Evolutionary conservation across 2,329 filamentous ascomycete genomes (phyloP).

Genomic region (Harringtonia aguacate): DNA sequence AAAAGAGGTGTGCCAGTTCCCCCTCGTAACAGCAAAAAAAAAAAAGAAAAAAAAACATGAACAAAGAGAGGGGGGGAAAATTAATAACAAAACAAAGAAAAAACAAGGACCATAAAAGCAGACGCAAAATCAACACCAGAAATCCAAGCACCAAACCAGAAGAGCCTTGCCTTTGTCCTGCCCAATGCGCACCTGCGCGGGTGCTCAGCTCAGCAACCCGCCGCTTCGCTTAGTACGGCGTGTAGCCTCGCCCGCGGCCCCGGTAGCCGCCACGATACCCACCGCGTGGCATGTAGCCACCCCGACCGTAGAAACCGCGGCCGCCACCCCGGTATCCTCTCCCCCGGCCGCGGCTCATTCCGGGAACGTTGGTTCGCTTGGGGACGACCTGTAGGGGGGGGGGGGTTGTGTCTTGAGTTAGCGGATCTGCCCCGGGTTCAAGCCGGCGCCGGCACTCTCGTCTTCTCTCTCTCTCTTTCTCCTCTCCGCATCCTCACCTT

Average conservation of each 20-base stretch:
- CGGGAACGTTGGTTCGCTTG: constrained; percentile 93
- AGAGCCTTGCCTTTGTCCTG: neutral
- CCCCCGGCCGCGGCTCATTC: constrained; percentile 72
- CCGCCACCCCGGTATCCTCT: constrained; percentile 41
- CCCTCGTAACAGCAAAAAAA: too few species aligned
- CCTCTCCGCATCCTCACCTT: too few species aligned
- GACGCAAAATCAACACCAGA: neutral
- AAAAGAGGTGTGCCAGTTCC: too few species aligned
- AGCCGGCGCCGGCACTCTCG: too few species aligned
- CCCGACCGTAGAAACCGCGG: constrained; percentile 38
- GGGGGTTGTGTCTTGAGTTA: too few species aligned
- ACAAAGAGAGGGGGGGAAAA: too few species aligned
- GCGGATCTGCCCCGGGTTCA: too few species aligned
- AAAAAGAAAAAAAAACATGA: too few species aligned
- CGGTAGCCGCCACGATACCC: constrained; percentile 52
- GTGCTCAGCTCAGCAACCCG: neutral
- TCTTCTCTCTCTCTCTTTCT: too few species aligned
- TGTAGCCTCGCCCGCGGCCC: constrained; percentile 52
- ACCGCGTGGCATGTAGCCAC: constrained; percentile 41
- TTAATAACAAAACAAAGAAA: too few species aligned
- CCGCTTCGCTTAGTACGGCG: constrained; percentile 46
- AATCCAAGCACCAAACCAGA: neutral
- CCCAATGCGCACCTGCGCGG: neutral
- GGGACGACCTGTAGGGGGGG: constrained; percentile 47
- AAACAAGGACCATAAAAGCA: neutral